Conservation (phyloP, 1,284 basidiomycete genomes). For the Fomitopsis palustris region DNA sequence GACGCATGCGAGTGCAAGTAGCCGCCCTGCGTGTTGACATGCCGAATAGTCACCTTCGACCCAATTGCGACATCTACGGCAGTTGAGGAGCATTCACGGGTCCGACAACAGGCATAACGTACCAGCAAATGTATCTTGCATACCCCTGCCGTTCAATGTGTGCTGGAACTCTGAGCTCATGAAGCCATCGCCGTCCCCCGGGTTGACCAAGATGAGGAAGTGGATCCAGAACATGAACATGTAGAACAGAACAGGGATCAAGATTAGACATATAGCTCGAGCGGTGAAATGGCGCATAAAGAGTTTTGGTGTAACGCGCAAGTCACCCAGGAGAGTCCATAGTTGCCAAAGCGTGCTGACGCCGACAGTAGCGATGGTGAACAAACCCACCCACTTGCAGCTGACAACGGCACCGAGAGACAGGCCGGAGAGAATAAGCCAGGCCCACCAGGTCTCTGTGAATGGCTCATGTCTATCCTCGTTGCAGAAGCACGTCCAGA, state of each 20-base stretch:
- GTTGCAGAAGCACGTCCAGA: constrained; percentile 90
- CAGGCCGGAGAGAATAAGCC: constrained; percentile 86
- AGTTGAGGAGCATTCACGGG: constrained; percentile 5
- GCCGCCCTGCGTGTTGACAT: constrained; percentile 95
- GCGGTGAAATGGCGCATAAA: constrained; percentile 88
- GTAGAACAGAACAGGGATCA: constrained; percentile 85
- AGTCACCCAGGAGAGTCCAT: constrained; percentile 89
- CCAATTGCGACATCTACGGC: constrained; percentile 79
- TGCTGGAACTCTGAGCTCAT: constrained; percentile 99
- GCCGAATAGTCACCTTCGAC: constrained; percentile 81
- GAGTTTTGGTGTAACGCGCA: constrained; percentile 71
- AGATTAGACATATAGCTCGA: constrained; percentile 85
- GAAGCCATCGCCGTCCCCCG: constrained; percentile 96
- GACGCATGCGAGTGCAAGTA: constrained; percentile 95
- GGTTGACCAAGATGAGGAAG: constrained; percentile 83
- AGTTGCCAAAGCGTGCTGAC: constrained; percentile 83
- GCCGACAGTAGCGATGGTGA: constrained; percentile 97
- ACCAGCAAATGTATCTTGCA: constrained; percentile 92
- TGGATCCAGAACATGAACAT: constrained; percentile 96
- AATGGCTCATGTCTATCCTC: constrained; percentile 85
- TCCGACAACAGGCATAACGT: background rate
- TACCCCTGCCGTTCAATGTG: constrained; percentile 86
- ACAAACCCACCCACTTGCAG: constrained; percentile 98
- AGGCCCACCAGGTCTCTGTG: constrained; percentile 87
- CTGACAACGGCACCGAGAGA: constrained; percentile 89